A percentile compares a stretch with the other conserved stretches of the same genome.
These are phyloP conservation scores for Cryptomeria japonica DNA, from an alignment of 75 land plant species.

Conservation along the genomic window DNA sequence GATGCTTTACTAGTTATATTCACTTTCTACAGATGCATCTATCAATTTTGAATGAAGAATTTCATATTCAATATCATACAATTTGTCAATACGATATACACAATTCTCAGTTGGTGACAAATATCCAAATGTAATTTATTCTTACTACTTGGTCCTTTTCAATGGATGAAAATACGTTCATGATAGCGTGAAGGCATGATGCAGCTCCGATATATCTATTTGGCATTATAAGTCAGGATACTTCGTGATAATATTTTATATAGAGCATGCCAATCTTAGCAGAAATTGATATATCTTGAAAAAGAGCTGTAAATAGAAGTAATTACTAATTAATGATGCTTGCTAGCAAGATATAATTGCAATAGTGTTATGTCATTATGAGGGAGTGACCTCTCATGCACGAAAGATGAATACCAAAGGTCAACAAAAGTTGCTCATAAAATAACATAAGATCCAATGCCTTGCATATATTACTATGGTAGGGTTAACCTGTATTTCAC, in stretches of 20 bases:
- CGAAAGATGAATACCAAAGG: background rate
- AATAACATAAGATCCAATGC: background rate
- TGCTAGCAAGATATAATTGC: background rate
- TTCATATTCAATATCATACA: too few relatives aligned
- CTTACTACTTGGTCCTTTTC: too few relatives aligned
- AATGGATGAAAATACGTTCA: too few relatives aligned
- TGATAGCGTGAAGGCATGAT: too few relatives aligned
- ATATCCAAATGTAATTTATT: too few relatives aligned
- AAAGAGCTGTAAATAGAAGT: background rate
- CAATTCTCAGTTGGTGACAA: too few relatives aligned
- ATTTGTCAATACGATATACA: too few relatives aligned
- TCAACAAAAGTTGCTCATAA: background rate
- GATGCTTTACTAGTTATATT: background rate
- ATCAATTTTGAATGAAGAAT: background rate
- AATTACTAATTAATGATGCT: background rate
- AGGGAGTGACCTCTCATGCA: background rate
- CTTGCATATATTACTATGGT: background rate
- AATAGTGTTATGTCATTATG: background rate
- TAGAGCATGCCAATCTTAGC: too few relatives aligned
- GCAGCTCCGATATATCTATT: too few relatives aligned
- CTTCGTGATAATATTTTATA: too few relatives aligned
- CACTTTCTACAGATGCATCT: background rate
- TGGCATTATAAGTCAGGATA: too few relatives aligned
- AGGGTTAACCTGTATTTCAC: background rate
- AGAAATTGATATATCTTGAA: background rate